Evolutionary conservation across 257 asterid genomes (phyloP).

Genomic region (Plectranthus barbatus): DNA sequence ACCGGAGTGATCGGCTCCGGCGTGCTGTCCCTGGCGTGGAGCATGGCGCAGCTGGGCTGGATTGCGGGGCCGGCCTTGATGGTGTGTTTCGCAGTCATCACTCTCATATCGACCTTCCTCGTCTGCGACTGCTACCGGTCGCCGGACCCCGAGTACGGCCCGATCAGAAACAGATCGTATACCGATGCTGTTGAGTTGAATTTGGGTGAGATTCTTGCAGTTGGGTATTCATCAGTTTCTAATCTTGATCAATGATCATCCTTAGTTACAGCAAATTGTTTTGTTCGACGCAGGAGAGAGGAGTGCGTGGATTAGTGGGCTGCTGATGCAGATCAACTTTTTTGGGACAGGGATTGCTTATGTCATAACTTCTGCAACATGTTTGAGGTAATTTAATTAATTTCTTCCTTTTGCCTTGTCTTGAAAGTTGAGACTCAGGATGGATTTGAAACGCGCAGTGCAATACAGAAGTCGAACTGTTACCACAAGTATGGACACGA

Average conservation of each 20-base stretch:
- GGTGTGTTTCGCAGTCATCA: constrained; percentile 42
- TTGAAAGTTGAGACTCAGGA: no score
- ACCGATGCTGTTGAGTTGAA: constrained; percentile 42
- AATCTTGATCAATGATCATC: not conserved
- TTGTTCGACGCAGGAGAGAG: constrained; percentile 32
- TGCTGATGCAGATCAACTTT: constrained; percentile 32
- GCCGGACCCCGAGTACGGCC: constrained; percentile 40
- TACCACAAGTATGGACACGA: constrained; percentile 66
- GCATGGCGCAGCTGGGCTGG: constrained; percentile 73
- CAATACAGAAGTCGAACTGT: constrained; percentile 69
- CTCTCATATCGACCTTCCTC: constrained; percentile 37
- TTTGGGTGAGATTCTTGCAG: constrained; percentile 37
- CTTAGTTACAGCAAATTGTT: not conserved
- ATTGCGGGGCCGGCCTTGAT: constrained; percentile 58
- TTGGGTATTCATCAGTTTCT: not conserved
- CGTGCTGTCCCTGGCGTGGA: constrained; percentile 66
- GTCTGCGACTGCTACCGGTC: constrained; percentile 45
- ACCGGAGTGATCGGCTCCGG: constrained; percentile 80
- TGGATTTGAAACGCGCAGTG: constrained; percentile 39
- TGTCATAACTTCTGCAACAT: constrained; percentile 50
- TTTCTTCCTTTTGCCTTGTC: not conserved
- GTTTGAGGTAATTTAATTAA: constrained; percentile 66
- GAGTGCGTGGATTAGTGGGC: constrained; percentile 40
- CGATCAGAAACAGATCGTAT: constrained; percentile 33
- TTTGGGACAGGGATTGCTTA: constrained; percentile 54